Percentiles rank a stretch among this genome's conserved stretches.
phyloP scores from a whole-genome alignment of 495 filamentous ascomycete species.

The Aspergillus sclerotioniger region DNA sequence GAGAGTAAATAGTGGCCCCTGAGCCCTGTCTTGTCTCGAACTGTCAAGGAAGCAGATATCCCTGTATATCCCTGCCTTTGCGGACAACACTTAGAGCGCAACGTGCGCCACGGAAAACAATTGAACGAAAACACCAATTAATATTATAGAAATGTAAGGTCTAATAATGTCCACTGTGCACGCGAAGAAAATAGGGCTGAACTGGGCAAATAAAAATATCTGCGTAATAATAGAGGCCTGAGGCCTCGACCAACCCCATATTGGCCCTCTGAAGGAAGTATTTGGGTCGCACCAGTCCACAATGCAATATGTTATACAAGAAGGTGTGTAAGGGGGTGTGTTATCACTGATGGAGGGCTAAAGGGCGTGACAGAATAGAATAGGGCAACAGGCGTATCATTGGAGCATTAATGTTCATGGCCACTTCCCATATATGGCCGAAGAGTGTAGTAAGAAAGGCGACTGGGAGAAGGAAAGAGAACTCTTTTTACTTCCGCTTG shows the following conservation, averaged over 20 bases:
- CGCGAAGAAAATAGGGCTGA: neutral
- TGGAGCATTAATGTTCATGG: constrained; percentile 18
- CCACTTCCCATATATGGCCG: neutral
- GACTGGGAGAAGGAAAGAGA: neutral
- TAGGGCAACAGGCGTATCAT: constrained; percentile 10
- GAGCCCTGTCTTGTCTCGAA: neutral
- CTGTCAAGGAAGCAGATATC: neutral
- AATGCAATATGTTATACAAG: constrained; percentile 18
- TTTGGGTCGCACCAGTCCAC: neutral
- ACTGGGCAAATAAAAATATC: neutral
- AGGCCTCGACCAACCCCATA: neutral
- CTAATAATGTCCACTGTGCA: constrained; percentile 18
- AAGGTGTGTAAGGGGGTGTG: constrained; percentile 3
- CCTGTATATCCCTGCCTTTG: constrained; percentile 7
- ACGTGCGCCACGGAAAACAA: neutral
- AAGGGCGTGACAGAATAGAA: constrained; percentile 4
- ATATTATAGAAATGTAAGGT: constrained; percentile 19
- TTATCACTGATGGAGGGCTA: constrained; percentile 7
- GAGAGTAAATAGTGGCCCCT: neutral
- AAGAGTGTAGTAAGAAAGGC: neutral
- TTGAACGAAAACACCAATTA: constrained; percentile 3
- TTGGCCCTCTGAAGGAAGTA: neutral
- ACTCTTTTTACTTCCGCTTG: constrained; percentile 41
- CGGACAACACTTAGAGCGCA: neutral
- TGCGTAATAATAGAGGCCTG: neutral